A percentile compares a stretch with the other conserved stretches of the same genome.
phyloP scores from a whole-genome alignment of 257 asterid species.

The Echites panduratus region DNA sequence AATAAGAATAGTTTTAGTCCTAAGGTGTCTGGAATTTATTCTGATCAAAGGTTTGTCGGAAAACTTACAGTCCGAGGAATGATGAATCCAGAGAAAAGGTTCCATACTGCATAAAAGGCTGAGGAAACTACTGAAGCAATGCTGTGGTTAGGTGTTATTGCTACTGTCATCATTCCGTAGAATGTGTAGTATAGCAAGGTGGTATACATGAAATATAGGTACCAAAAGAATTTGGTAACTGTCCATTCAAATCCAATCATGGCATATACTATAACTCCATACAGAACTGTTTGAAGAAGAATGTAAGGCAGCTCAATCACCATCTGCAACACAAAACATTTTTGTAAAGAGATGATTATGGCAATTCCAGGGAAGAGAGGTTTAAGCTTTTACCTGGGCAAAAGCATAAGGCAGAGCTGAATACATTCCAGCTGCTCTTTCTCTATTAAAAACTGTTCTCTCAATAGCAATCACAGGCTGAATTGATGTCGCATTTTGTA shows the following conservation, averaged over 20 bases:
- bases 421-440: conserved; percentile 94
- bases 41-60: neutral
- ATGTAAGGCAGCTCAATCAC: conserved; percentile 74
- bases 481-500: conserved; percentile 73
- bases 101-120: conserved; percentile 81
- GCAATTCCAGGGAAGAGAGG: too few relatives aligned
- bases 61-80: conserved; percentile 21
- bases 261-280: conserved; percentile 64
- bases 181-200: conserved; percentile 74
- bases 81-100: conserved; percentile 49
- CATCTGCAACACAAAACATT: conserved; percentile 42
- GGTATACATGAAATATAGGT: conserved; percentile 66
- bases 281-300: conserved; percentile 56
- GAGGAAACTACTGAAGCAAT: conserved; percentile 72
- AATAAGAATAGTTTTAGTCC: neutral
- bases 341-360: too few relatives aligned
- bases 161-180: conserved; percentile 85
- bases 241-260: conserved; percentile 86
- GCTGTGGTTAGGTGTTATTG: conserved; percentile 68
- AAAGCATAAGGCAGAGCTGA: conserved; percentile 90
- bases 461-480: conserved; percentile 80
- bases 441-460: conserved; percentile 74
- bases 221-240: conserved; percentile 65
- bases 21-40: too few relatives aligned
- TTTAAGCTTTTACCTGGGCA: conserved; percentile 51